Evolutionary conservation across 2,329 filamentous ascomycete genomes (phyloP), one percentile per base, ranked within the genome.

Genomic region (Microdochium paspali): DNA sequence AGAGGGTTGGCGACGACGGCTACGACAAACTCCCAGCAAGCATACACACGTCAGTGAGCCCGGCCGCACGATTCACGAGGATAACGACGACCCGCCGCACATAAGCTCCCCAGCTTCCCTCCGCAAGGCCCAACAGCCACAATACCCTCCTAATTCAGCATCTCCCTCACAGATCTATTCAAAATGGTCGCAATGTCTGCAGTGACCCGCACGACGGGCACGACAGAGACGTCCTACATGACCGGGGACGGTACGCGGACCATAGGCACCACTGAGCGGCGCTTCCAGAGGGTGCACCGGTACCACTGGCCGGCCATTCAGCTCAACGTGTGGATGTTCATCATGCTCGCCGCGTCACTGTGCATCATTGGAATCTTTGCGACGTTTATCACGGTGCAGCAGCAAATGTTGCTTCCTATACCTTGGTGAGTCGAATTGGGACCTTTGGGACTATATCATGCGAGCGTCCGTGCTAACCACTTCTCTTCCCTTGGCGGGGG

Each of bases 271-370:
- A 40, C 72, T 60, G 65, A 69, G 49, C 68, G 69, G 40, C 67
- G 67, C 47, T 55, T 68, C 32, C 58, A 67, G 50, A 70, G 69
- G 53, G 62, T 80, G 3, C 76, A 77, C 58, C 74, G 74, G 39
- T 85, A 85, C 69, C 79, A 80, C 66, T 85, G 82, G 82, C 82
- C 82, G 18, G 77, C 79, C n/a, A 63, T 79, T 47, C 77, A 82
- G 62, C 71, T 85, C 49, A 84, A 84, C 58, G 64, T 84, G 45
- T 84, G 82, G 79, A 78, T 85, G 58, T 67, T 85, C 45, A 67
- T 84, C 54, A 84, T 85, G 75, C 67, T 85, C 10, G 68, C 80
- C 3, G 73, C 78, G 1, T 74, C 77, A 4, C 68, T 72, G 47
- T 74, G 72, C 46, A 76, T 83, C 51, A 69, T 85, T 35, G 82